A percentile compares a stretch with the other conserved stretches of the same genome.
phyloP scores from a whole-genome alignment of 2,329 filamentous ascomycete genomes.

The Trichoderma koningiopsis region DNA sequence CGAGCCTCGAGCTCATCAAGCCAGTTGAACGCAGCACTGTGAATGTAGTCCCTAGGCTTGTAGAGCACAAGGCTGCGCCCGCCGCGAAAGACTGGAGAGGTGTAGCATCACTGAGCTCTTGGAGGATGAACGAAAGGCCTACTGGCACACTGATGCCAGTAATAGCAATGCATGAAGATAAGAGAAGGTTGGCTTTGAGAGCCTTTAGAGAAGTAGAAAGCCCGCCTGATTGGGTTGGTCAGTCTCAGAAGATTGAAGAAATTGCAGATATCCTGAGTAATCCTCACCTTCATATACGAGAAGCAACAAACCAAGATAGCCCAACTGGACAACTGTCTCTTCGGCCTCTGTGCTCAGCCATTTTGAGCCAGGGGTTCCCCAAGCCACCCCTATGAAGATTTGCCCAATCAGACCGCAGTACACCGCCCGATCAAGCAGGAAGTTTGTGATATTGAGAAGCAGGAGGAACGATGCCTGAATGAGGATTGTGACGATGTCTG shows the following conservation, averaged over 20 bases:
- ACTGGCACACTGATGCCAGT: conserved; percentile 69
- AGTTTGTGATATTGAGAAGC: conserved; percentile 60
- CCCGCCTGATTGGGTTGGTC: conserved; percentile 48
- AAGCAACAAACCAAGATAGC: conserved; percentile 72
- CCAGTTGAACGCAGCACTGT: conserved; percentile 53
- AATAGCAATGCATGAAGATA: conserved; percentile 64
- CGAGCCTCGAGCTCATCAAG: conserved; percentile 47
- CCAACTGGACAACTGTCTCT: conserved; percentile 62
- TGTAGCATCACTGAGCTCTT: conserved; percentile 51
- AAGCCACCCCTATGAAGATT: conserved; percentile 69
- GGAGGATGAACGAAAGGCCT: conserved; percentile 64
- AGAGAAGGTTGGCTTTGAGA: conserved; percentile 60
- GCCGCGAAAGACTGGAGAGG: conserved; percentile 69
- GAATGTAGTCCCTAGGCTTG: conserved; percentile 71
- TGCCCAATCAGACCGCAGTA: conserved; percentile 75
- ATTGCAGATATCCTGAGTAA: not conserved
- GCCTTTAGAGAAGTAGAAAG: conserved; percentile 42
- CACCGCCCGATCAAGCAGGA: conserved; percentile 58
- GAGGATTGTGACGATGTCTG: conserved; percentile 60
- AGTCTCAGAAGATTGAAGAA: not conserved
- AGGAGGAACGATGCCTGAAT: conserved; percentile 64
- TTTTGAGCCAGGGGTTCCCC: conserved; percentile 66
- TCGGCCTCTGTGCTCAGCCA: conserved; percentile 59
- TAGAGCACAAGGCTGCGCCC: conserved; percentile 73
- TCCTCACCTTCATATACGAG: conserved; percentile 67